Evolutionary conservation across 768 basidiomycete species (phyloP).

Genomic region (Pleurotus platypus): DNA sequence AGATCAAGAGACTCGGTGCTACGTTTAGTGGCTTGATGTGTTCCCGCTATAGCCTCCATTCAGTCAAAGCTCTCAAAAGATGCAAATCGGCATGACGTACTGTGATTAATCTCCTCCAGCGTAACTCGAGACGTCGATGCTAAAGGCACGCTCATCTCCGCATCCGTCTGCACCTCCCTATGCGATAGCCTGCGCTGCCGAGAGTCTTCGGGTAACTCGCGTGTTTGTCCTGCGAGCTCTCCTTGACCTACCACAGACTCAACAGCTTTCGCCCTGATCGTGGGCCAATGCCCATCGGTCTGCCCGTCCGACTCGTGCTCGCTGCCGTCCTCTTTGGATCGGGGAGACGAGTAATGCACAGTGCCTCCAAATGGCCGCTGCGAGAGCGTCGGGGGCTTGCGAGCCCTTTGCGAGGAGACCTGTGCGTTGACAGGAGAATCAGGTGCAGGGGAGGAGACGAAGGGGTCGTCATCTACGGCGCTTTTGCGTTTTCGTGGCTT

Average conservation of each 20-base stretch:
- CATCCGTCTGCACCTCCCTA: background rate
- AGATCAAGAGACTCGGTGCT: background rate
- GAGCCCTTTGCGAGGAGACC: background rate
- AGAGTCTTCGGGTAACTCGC: background rate
- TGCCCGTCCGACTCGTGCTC: background rate
- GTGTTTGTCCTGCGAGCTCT: background rate
- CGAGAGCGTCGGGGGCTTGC: constrained; percentile 6
- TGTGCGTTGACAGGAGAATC: background rate
- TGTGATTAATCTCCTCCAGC: background rate
- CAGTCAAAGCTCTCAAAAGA: background rate
- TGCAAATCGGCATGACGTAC: background rate
- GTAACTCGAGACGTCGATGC: background rate
- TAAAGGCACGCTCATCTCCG: background rate
- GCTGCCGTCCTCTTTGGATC: background rate
- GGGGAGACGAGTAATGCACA: background rate
- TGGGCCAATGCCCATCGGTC: background rate
- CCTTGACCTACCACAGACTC: background rate
- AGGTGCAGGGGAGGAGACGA: background rate
- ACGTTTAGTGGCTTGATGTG: background rate
- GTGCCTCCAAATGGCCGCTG: background rate
- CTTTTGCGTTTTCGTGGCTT: background rate
- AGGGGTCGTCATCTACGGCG: background rate
- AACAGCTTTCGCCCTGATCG: background rate
- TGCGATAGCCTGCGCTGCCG: background rate
- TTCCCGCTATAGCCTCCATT: background rate